Conservation (phyloP, 1,284 basidiomycete species). For the Phlebopus sp. region DNA sequence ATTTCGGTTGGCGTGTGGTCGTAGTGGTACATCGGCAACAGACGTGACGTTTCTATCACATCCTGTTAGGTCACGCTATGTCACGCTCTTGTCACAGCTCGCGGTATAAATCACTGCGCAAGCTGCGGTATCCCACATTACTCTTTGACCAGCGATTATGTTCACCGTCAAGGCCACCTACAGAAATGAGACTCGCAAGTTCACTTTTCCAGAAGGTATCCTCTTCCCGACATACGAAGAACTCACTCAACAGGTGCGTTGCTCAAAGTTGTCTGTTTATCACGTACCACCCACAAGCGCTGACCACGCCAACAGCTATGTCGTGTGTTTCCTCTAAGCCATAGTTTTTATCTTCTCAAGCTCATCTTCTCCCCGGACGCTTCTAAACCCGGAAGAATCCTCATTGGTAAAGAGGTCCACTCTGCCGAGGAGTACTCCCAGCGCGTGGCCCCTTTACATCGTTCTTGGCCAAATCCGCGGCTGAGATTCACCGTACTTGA, state of each 20-base stretch:
- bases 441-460: constrained; percentile 48
- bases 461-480: constrained; percentile 52
- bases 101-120: constrained; percentile 19
- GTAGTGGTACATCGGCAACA: too few species aligned
- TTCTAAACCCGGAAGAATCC: constrained; percentile 46
- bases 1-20: too few species aligned
- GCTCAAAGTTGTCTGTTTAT: constrained; percentile 7
- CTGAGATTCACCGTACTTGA: constrained; percentile 64
- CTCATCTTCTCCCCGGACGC: constrained; percentile 65
- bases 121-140: constrained; percentile 20
- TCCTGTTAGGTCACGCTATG: constrained; percentile 15
- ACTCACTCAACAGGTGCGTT: constrained; percentile 43
- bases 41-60: too few species aligned
- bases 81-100: constrained; percentile 20
- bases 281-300: constrained; percentile 11
- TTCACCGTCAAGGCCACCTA: constrained; percentile 57
- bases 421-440: constrained; percentile 54
- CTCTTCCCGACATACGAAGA: constrained; percentile 44
- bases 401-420: constrained; percentile 60
- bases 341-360: constrained; percentile 58
- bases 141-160: constrained; percentile 37
- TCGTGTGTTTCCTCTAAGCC: constrained; percentile 63
- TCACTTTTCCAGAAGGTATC: constrained; percentile 39
- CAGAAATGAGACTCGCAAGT: constrained; percentile 47
- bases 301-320: constrained; percentile 46